Conservation (phyloP, 1,284 basidiomycete species). For the Xanthoconium separans region DNA sequence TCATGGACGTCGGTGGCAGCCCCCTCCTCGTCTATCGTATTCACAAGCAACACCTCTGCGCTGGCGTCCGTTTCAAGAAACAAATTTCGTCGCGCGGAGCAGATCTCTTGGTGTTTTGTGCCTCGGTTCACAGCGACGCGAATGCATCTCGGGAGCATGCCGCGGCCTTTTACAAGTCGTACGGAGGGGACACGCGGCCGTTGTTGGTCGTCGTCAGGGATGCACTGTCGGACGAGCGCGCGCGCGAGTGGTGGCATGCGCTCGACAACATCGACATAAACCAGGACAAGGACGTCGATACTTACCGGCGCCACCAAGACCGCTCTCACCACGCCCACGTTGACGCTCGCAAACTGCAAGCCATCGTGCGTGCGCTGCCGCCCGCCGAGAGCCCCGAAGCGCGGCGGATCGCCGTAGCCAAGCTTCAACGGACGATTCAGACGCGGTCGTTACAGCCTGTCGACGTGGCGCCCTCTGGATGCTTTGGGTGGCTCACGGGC, state of each 20-base stretch:
- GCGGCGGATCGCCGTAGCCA: constrained; percentile 1
- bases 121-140: constrained; percentile 10
- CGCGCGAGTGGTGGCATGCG: constrained; percentile 22
- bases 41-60: constrained; percentile 19
- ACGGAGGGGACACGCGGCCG: constrained; percentile 28
- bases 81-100: constrained; percentile 21
- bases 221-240: constrained; percentile 20
- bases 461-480: constrained; percentile 20
- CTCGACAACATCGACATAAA: constrained; percentile 1
- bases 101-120: constrained; percentile 28
- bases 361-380: constrained; percentile 25
- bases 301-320: too few species aligned
- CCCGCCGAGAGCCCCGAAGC: background rate
- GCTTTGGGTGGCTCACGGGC: constrained; percentile 20
- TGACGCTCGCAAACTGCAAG: constrained; percentile 13
- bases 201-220: constrained; percentile 27
- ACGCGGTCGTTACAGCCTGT: constrained; percentile 27
- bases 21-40: constrained; percentile 24
- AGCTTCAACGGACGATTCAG: constrained; percentile 16
- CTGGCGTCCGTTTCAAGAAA: constrained; percentile 28
- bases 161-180: constrained; percentile 19
- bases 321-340: background rate
- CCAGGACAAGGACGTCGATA: background rate
- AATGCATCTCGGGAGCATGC: constrained; percentile 14
- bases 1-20: constrained; percentile 20